A percentile compares a stretch with the other conserved stretches of the same genome.
phyloP scores from a whole-genome alignment of 495 filamentous ascomycete species.

The Achaetomiella virescens region DNA sequence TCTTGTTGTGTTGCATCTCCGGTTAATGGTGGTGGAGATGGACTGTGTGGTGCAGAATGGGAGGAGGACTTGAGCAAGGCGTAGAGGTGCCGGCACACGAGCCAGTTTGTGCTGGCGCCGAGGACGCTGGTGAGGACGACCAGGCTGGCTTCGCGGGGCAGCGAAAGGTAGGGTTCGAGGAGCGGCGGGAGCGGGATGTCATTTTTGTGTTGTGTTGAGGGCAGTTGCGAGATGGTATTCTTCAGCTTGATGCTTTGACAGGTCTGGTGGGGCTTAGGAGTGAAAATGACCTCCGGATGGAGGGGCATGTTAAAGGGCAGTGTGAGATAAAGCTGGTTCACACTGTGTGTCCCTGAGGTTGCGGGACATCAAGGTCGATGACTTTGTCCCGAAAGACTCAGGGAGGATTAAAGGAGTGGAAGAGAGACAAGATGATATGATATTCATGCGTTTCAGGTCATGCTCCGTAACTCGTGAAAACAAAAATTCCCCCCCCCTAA shows the following conservation, averaged over 20 bases:
- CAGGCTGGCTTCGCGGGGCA: slow-evolving; percentile 35
- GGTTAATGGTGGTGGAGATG: slow-evolving; percentile 1
- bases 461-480: not conserved
- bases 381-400: no score
- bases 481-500: not conserved
- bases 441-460: slow-evolving; percentile 1
- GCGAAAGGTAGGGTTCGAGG: slow-evolving; percentile 58
- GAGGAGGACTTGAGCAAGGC: slow-evolving; percentile 41
- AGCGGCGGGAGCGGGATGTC: slow-evolving; percentile 48
- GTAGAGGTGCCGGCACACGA: slow-evolving; percentile 59
- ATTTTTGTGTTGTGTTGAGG: not conserved
- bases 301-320: not conserved
- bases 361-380: no score
- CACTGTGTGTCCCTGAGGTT: no score
- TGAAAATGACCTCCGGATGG: not conserved
- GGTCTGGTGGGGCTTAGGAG: not conserved
- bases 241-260: no score
- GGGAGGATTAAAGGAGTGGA: no score
- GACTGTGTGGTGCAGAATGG: not conserved
- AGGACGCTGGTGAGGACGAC: slow-evolving; percentile 68
- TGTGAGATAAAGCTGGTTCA: no score
- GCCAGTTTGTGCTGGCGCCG: slow-evolving; percentile 69
- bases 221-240: no score
- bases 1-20: slow-evolving; percentile 15
- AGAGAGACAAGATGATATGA: no score